Base-by-base conservation (phyloP, 805 yeast genomes). In the Ogataea corticis region DNA sequence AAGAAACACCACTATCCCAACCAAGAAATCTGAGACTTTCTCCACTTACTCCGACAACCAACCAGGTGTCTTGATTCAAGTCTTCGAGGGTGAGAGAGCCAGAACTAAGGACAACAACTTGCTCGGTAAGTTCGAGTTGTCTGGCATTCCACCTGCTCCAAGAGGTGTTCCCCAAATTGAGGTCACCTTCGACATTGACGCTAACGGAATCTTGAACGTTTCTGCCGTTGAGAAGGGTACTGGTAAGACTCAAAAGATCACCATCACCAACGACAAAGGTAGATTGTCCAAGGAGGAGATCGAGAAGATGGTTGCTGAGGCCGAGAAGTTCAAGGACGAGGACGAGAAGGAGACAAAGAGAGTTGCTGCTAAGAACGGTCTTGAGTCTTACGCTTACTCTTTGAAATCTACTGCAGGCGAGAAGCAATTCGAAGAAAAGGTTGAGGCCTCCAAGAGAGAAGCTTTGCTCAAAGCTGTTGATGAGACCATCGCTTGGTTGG, bases 41-140 rank as follows among this genome's bases (percentile, higher is more conserved):
- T 83, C 90, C 13, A 86, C 95, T 2, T 91, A 89, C 36, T 89
- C 87, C 16, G 94, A 86, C 67, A 85, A 86, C 44, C 95, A 86
- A 63, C 87, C 90, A 2, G 90, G 90, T 29, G 94, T 86, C 28
- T 87, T 85, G 51, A 80, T 86, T 44, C 80, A 84, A 61, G 88
- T 85, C 1, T 86, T 70, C 59, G 94, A 87, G 69, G 95, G 95
- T 54, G 95, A 87, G 65, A 73, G 94, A 62, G 79, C 88, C 0
- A 70, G 86, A 50, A 91, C 87, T 7, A 79, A 80, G 63, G 90
- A 85, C 59, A 87, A 87, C 69, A 85, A 83, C 62, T 56, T 83
- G 57, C 83, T 87, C 56, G 94, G 94, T 30, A 80, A 84, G 57
- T 84, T 87, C 64, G 80, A 80, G 60, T 70, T 87, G 39, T 68